These are phyloP conservation scores for Candida tropicalis DNA, from an alignment of 1,139 yeast species.

Conservation along the genomic window DNA sequence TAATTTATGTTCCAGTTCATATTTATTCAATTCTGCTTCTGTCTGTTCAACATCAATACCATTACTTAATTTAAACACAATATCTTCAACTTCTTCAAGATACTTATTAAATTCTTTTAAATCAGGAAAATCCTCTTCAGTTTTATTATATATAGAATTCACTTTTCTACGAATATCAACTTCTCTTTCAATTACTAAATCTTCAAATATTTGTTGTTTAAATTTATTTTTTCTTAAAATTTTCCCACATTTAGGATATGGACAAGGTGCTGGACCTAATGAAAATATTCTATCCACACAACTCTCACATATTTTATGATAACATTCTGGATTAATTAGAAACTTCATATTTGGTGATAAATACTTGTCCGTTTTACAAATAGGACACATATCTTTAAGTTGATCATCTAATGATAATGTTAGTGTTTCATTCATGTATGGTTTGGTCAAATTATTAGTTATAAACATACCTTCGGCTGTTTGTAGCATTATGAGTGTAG, in stretches of 20 bases:
- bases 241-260: conserved; percentile 89
- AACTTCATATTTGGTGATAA: conserved; percentile 92
- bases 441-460: no score
- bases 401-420: conserved; percentile 30
- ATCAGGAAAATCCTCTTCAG: conserved; percentile 68
- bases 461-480: conserved; percentile 11
- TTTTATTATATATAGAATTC: conserved; percentile 75
- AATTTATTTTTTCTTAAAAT: conserved; percentile 85
- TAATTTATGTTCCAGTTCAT: conserved; percentile 76
- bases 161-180: conserved; percentile 88
- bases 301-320: conserved; percentile 95
- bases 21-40: conserved; percentile 65
- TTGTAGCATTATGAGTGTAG: conserved; percentile 8
- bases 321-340: conserved; percentile 94
- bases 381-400: conserved; percentile 88
- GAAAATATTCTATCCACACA: conserved; percentile 95
- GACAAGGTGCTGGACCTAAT: conserved; percentile 96
- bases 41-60: conserved; percentile 73
- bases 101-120: conserved; percentile 70
- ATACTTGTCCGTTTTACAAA: conserved; percentile 94
- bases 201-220: conserved; percentile 91
- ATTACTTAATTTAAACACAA: conserved; percentile 74
- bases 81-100: conserved; percentile 80
- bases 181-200: conserved; percentile 84
- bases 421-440: conserved; percentile 2